Evolutionary conservation across 208 protist species (phyloP).

Genomic region (Porcisia deanei): DNA sequence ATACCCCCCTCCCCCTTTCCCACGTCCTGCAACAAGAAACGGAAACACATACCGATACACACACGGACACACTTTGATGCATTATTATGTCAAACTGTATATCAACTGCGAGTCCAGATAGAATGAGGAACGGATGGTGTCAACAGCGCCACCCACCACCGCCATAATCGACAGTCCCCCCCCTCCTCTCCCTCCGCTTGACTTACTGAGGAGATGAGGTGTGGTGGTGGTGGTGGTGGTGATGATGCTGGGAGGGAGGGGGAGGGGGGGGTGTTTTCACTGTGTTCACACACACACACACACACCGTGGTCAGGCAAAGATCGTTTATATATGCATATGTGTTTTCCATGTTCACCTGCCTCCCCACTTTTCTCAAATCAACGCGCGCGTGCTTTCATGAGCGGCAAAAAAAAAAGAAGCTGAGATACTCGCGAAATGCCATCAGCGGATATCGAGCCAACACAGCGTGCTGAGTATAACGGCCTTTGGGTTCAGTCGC

Average conservation of each 20-base stretch:
- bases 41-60: too few relatives aligned
- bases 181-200: too few relatives aligned
- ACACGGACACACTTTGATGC: too few relatives aligned
- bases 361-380: neutral
- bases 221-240: neutral
- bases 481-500: neutral
- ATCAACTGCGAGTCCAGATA: too few relatives aligned
- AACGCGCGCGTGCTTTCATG: neutral
- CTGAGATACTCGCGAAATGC: neutral
- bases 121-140: too few relatives aligned
- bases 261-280: neutral
- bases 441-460: neutral
- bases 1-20: too few relatives aligned
- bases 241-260: neutral
- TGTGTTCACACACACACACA: neutral
- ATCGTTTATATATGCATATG: neutral
- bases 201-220: too few relatives aligned
- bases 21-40: too few relatives aligned
- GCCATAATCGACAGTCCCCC: too few relatives aligned
- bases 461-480: neutral
- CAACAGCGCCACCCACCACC: too few relatives aligned
- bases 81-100: too few relatives aligned
- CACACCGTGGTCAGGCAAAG: neutral
- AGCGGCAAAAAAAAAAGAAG: neutral
- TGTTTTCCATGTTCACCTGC: neutral